These are phyloP conservation scores for Candida boidinii DNA, from an alignment of 805 yeast species.

Conservation along the genomic window DNA sequence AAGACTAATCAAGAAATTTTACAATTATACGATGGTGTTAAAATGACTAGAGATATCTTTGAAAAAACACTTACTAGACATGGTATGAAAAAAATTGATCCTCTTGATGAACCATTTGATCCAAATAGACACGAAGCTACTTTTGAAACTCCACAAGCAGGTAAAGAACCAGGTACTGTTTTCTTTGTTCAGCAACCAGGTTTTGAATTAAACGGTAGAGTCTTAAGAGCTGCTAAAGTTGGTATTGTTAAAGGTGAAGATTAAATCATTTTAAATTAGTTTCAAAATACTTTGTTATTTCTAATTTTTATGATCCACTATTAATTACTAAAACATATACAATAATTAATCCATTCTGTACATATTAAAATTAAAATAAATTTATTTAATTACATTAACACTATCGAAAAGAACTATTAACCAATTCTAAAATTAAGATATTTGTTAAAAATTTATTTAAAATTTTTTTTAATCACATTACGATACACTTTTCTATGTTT, in stretches of 20 bases:
- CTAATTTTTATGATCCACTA: too few species aligned
- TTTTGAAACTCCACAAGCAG: conserved; percentile 79
- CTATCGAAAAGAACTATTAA: too few species aligned
- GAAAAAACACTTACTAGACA: conserved; percentile 75
- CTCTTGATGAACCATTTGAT: conserved; percentile 78
- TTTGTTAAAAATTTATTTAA: too few species aligned
- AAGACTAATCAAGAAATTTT: conserved; percentile 55
- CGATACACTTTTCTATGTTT: too few species aligned
- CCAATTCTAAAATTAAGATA: too few species aligned
- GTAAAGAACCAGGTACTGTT: conserved; percentile 85
- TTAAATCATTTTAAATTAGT: conserved; percentile 7
- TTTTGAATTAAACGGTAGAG: conserved; percentile 77
- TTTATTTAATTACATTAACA: too few species aligned
- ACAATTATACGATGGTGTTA: conserved; percentile 78
- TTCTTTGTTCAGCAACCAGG: conserved; percentile 92
- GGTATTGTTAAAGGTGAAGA: conserved; percentile 70
- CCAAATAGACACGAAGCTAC: conserved; percentile 92
- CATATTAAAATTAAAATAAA: too few species aligned
- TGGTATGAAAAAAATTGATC: conserved; percentile 75
- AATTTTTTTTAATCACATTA: too few species aligned
- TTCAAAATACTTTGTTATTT: neutral
- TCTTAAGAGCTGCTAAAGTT: conserved; percentile 91
- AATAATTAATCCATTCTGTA: too few species aligned
- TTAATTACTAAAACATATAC: too few species aligned
- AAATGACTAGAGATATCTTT: conserved; percentile 80